A percentile compares a stretch with the other conserved stretches of the same genome.
Evolutionary conservation across 768 basidiomycete genomes (phyloP).

Genomic region (Infundibulicybe gibba): DNA sequence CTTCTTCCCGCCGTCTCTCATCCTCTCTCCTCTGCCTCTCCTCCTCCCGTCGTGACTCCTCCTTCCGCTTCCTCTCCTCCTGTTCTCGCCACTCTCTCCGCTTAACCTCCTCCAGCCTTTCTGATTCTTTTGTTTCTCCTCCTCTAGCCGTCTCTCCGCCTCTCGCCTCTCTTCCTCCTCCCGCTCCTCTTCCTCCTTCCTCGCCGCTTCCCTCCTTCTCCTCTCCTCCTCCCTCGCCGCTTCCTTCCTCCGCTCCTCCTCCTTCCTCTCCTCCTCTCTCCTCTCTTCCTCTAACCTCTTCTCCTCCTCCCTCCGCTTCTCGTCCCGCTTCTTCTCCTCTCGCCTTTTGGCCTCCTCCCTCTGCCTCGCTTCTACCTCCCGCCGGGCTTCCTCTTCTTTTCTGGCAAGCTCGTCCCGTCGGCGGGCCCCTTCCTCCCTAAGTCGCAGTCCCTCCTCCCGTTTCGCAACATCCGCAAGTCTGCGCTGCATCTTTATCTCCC

Average conservation of each 20-base stretch:
- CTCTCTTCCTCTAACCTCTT: slow-evolving; percentile 13
- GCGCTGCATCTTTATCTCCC: slow-evolving; percentile 7
- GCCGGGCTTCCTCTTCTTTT: slow-evolving; percentile 7
- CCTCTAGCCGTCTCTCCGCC: neutral
- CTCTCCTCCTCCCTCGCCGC: slow-evolving; percentile 14
- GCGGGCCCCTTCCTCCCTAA: slow-evolving; percentile 5
- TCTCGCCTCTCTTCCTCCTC: slow-evolving; percentile 14
- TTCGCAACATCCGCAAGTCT: slow-evolving; percentile 12
- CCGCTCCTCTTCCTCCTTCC: slow-evolving; percentile 11
- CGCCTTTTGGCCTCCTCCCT: slow-evolving; percentile 14
- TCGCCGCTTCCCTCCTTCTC: slow-evolving; percentile 20
- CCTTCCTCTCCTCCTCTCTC: slow-evolving; percentile 16
- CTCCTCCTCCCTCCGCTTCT: slow-evolving; percentile 12
- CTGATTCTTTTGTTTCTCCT: slow-evolving; percentile 16
- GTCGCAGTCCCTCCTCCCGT: slow-evolving; percentile 2
- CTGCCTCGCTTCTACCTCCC: slow-evolving; percentile 10
- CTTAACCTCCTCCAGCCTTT: slow-evolving; percentile 12
- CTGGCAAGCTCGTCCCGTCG: slow-evolving; percentile 8
- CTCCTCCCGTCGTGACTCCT: slow-evolving; percentile 18
- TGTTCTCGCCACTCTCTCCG: slow-evolving; percentile 17
- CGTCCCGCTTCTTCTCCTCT: slow-evolving; percentile 7
- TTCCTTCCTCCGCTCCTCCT: slow-evolving; percentile 13
- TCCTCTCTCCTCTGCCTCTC: slow-evolving; percentile 13
- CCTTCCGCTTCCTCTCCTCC: slow-evolving; percentile 17
- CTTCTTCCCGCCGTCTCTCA: slow-evolving; percentile 11